Base-by-base conservation (phyloP, 23 red algal genomes). In the Agarophyton chilense region DNA sequence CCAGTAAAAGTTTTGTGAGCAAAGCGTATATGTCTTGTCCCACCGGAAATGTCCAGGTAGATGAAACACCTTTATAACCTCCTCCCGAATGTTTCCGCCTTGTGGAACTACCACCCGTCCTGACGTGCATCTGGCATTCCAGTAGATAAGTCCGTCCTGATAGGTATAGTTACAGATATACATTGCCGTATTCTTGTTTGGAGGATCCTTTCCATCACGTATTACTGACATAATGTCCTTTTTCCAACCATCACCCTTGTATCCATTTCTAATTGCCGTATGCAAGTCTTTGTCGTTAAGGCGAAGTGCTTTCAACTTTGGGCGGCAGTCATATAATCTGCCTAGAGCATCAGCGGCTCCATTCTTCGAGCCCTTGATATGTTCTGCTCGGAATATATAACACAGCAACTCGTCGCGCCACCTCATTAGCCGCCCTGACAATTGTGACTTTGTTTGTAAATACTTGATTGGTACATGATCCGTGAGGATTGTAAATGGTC, bases 381-480 rank as follows among this genome's bases (percentile, higher is more conserved):
- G n/a, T 50, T 52, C 21, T 16, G 64, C 71, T 49, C 39, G 28
- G 56, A 42, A 88, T 24, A 58, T 36, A 31, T 53, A 88, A 28
- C 42, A 25, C 46, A 63, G 35, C 28, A 88, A 75, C 26, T 77
- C 65, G 44, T 88, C 44, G 12, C 76, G 43, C 46, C 67, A 88
- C 57, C 67, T 29, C 44, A 58, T 58, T 32, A 77, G 83, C 29
- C 63, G 19, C 6, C 68, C 83, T 55, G 83, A 70, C 7, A 74
- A 67, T 44, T 76, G 76, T 42, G 49, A 33, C 41, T 88, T 88
- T 2, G 83, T 77, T 7, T 75, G 83, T 1, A 88, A 26, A 41
- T 88, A 76, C 40, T 44, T 72, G 22, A 88, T 77, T 17, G 83
- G 67, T 75, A 77, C 83, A 56, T 77, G 83, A 45, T 91, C 57